Evolutionary conservation across 2,329 filamentous ascomycete species (phyloP).

Genomic region (Apiospora saccharicola): DNA sequence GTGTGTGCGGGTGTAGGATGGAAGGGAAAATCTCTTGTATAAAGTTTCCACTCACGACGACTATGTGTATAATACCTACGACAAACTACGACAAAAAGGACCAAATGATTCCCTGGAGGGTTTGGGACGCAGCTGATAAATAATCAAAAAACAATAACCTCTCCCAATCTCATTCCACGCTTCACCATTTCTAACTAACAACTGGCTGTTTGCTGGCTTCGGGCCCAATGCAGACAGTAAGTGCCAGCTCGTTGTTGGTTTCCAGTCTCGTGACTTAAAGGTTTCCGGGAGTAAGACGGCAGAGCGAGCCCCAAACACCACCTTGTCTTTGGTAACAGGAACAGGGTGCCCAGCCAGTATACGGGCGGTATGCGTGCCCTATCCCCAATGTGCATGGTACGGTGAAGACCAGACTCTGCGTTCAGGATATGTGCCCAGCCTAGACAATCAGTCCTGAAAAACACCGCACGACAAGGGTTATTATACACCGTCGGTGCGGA

Average conservation of each 20-base stretch:
- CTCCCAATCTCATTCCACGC: neutral
- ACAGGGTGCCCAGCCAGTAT: too few species aligned
- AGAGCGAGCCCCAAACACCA: too few species aligned
- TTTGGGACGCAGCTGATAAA: slow-evolving; percentile 5
- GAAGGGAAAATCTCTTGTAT: slow-evolving; percentile 7
- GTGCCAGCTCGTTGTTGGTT: too few species aligned
- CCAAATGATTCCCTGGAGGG: slow-evolving; percentile 21
- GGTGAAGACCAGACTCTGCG: neutral
- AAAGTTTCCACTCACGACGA: slow-evolving; percentile 24
- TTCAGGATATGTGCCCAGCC: neutral
- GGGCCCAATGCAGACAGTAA: too few species aligned
- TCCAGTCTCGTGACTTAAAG: too few species aligned
- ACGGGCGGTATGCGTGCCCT: too few species aligned
- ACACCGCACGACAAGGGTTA: neutral
- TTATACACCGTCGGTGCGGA: neutral
- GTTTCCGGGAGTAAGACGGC: too few species aligned
- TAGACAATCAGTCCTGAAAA: neutral
- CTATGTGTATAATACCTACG: slow-evolving; percentile 23
- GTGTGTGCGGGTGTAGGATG: slow-evolving; percentile 14
- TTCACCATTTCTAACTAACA: too few species aligned
- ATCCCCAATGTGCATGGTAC: too few species aligned
- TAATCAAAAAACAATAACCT: neutral
- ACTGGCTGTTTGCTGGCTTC: too few species aligned
- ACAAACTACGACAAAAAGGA: slow-evolving; percentile 15
- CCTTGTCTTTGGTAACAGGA: too few species aligned